Base-by-base conservation (phyloP, 495 filamentous ascomycete genomes). In the Aspergillus hancockii region DNA sequence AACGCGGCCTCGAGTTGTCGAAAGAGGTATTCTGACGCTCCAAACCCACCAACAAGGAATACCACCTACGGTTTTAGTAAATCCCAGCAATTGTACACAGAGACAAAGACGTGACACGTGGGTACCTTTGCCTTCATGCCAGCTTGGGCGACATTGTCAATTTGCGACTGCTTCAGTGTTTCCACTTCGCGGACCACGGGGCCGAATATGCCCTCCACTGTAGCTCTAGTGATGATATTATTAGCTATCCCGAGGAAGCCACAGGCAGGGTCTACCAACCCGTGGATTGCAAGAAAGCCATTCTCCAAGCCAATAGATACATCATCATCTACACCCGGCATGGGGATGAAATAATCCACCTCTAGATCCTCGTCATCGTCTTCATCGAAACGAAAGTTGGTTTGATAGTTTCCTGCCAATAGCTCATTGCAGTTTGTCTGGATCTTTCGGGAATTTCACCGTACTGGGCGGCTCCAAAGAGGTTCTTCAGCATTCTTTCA, bases 21-120 rank as follows among this genome's bases (percentile, higher is more conserved):
- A 58, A 80, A 83, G 43, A 90, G 77, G 65, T 90, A 90, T 59
- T 81, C 83, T 25, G 81, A 87, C 49, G 81, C 77, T n/a, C 88
- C 87, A 57, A 90, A 87, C 0, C 88, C 88, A 4, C 87, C 87
- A 16, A 90, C 88, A 0, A 90, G 76, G 18, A 90, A 74, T 25
- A 90, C 83, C 1, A 83, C 81, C 60, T 79, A 28, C 9, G 70
- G 12, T 75, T 70, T 52, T 10, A 52, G 38, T 13, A 12, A 6
- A 8, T 12, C 23, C 4, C 8, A 28, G 3, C 36, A 23, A 9
- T n/a, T n/a, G 22, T 22, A n/a, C 4, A 49, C 6, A 46, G 9
- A 22, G 23, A 46, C 16, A 1, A 70, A 75, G 28, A 63, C 63
- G 22, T 31, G 3, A 28, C 21, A 21, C n/a, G 10, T n/a, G n/a